Evolutionary conservation across 495 filamentous ascomycete species (phyloP), one percentile per base, ranked within the genome.

Genomic region (Aspergillus cavernicola): DNA sequence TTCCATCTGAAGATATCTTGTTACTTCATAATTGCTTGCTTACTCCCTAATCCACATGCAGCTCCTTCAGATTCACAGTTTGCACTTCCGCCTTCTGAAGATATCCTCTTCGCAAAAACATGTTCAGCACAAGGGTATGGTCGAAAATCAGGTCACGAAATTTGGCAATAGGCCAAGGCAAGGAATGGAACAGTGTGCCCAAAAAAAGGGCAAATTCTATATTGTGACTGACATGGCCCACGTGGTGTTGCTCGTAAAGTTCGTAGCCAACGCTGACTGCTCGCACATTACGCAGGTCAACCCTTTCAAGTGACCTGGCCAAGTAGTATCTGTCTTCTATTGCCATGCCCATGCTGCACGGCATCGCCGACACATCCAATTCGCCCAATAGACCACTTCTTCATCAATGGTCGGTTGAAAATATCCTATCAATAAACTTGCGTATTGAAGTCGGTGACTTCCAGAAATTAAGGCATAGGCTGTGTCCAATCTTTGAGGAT

Each of bases 281-380:
- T 12, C 43, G 42, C n/a, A 9, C 3, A 40, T 58, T 52, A 15
- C 48, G 55, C 18, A 63, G 22, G 16, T 59, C 56, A 40, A 63
- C 60, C 0, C 60, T 56, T 19, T 59, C 56, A 1, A 63, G 50
- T 0, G 53, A 20, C 35, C 28, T 50, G 11, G 60, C 56, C 15
- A 63, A 45, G 39, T 45, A 59, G 36, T 59, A 63, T 2, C 60
- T 53, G 40, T 63, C 56, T 41, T 63, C 56, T 16, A 63, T 57
- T 22, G 60, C 60, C 56, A 63, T 63, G 6, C 60, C 60, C 50
- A 63, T 59, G 2, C 60, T 62, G 60, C 13, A 62, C 56, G 7
- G 60, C 53, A 49, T 62, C 60, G n/a, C 60, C 56, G 11, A 62
- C 42, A n/a, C 60, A 56, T 7, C 48, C 53, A n/a, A 62, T 31